Base-by-base conservation (phyloP, 2,329 filamentous ascomycete species). In the Plectosphaerella sp. region DNA sequence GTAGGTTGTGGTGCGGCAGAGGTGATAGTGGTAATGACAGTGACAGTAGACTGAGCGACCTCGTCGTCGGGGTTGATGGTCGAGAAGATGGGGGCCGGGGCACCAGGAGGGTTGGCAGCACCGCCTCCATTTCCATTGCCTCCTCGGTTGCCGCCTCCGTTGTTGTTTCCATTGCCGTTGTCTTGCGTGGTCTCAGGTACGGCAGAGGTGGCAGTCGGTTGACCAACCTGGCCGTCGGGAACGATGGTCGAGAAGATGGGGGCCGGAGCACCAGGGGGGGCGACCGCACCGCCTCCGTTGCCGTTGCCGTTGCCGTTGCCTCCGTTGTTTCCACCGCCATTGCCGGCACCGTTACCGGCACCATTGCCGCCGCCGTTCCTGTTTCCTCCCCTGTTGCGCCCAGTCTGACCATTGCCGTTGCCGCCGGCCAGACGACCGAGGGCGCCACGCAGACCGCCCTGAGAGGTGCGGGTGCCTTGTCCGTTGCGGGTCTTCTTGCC, bases 291-390 rank as follows among this genome's bases (percentile, higher is more conserved):
- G 7, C 37, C 37, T n/a, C 37, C 45, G 25, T 45, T 48, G 3
- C 37, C 37, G n/a, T 9, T 49, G 22, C 50, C 57, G 43, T 49
- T 54, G 11, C 51, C 57, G 4, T 42, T 52, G 3, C 37, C 51
- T 11, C 39, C 37, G 6, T 14, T 12, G 11, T 50, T 47, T 4
- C 47, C 33, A 3, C 51, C 50, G 6, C 41, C 46, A 3, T 24
- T 25, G 20, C 43, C 39, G 25, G 5, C 9, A 9, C 25, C 25
- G 25, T 9, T 9, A 41, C 14, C 42, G 22, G 41, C 48, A 25
- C 35, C 54, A 39, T 47, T 53, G 39, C 50, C 52, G 28, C 48
- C 54, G 22, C 50, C 57, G 43, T 49, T 54, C 11, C 51, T 54
- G 6, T 42, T 52, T 2, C 37, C 51, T 11, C 39, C 37, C 37